Base-by-base conservation (phyloP, 2,329 filamentous ascomycete genomes). In the Hymenoscyphus occultus region DNA sequence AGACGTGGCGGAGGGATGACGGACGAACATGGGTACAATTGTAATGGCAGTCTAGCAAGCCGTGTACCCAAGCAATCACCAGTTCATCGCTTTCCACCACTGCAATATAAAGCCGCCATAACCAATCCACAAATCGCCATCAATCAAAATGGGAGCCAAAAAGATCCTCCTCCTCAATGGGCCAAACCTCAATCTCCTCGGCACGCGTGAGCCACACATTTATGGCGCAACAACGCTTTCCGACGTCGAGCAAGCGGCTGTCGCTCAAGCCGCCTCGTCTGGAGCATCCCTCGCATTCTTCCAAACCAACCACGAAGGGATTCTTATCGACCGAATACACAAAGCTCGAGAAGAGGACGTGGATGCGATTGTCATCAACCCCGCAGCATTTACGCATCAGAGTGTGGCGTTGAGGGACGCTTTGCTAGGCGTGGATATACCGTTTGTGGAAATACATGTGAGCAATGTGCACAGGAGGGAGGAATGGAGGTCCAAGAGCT, bases 121-220 rank as follows among this genome's bases (percentile, higher is more conserved):
- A 6, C 31, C 56, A 57, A 16, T 54, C 9, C 7, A 63, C 39
- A 22, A 48, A 48, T 2, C 42, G 39, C 14, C 32, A 14, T 19
- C 56, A 54, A 62, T 16, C n/a, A 71, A 62, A 59, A 76, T 77
- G 78, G 70, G 76, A 48, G 70, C 77, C 54, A 78, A 77, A 69
- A 77, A 73, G 56, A 86, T 92, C 74, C 86, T 92, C 71, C 81
- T 92, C 69, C 86, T 93, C 80, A 92, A 92, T 77, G 90, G 90
- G n/a, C 90, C 90, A 39, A 93, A 93, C 76, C 87, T 93, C 71
- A 93, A 93, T 78, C 87, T 93, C 60, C 84, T 93, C 39, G 90
- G 90, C 42, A 89, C 85, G 13, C 83, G 91, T 28, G 90, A 94
- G 75, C 90, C 90, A 16, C 79, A 86, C 35, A 83, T 92, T 72